Evolutionary conservation across 306 rosid genomes (phyloP), one percentile per base, ranked within the genome.

Genomic region (Cyclanthera cordifolia): DNA sequence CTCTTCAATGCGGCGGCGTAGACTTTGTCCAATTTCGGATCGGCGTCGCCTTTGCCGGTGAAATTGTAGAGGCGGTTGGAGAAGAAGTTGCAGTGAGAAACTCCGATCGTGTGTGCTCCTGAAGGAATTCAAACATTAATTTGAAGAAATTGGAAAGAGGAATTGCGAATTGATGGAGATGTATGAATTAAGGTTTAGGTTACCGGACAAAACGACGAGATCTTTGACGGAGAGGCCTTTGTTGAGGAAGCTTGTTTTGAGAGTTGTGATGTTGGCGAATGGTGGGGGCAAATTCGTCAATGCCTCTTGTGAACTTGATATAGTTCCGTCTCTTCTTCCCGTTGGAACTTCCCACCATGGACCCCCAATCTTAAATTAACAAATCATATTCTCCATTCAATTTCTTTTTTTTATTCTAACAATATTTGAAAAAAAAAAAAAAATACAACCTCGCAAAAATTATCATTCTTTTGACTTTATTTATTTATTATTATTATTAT

Each of bases 41-140:
- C 82, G 2, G 73, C 16, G 67, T 78, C 83, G 10, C 82, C 77
- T 53, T 49, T 76, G 30, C 82, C 79, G 21, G 76, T 77, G 77
- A 80, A 78, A 34, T 69, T 80, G 78, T 78, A 75, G 63, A 81
- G 51, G 1, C 83, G 83, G 52, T 58, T 71, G 5, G 73, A 32
- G 75, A 80, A 75, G 51, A 77, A 9, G 15, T 24, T 0, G 69
- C 85, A 75, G 63, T 64, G 79, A 57, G 84, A 75, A 17, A 49
- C 63, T 54, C 83, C 79, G 43, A 75, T 75, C 17, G 82, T 78
- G 67, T 79, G 83, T 47, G 53, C 77, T 64, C 83, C 83, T 73
- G 32, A 5, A 63, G 48, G 6, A 68, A 39, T 56, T 28, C 4
- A 30, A 15, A 57, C 28, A 10, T 37, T 34, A 58, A 58, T 34